Evolutionary conservation across 116 monocot genomes (phyloP), one percentile per base, ranked within the genome.

Genomic region (Trichopus zeylanicus): DNA sequence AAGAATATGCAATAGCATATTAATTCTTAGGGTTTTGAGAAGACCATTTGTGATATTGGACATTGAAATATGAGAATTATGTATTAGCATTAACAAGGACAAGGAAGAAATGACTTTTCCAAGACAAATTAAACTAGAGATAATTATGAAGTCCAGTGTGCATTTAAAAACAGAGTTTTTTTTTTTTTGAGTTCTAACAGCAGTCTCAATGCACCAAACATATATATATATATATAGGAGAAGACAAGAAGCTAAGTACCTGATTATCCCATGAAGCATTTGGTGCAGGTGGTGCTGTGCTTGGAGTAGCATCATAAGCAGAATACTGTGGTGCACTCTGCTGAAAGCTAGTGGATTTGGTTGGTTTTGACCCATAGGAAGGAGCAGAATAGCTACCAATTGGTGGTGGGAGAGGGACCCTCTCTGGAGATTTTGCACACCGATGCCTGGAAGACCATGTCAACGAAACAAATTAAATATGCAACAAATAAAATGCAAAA

Each of bases 341-440:
- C 31, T 56, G 49, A 48, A 48, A 71, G 62, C 72, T 39, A 9
- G 54, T 59, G 15, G 75, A 56, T 32, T 26, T 30, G 31, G 48
- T 60, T 29, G 59, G 15, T 65, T 68, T 75, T 37, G 73, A 57
- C n/a, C 53, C 60, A 29, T 55, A 33, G 16, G 73, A 46, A 32
- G 68, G 35, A 27, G 62, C 31, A 67, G 66, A 35, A 42, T 62
- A 77, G 59, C 57, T 75, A 64, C 72, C 84, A 62, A 48, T 5
- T n/a, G 86, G 94, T 30, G 78, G 72, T 5, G 94, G 86, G 53
- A 86, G 80, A 58, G 89, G 60, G 7, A 86, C 65, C 58, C 86
- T 74, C 25, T 85, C 78, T 48, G 80, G 85, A 56, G 77, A 82
- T 62, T 66, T 68, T 51, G 57, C 59, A 1, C 11, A 20, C 26